Evolutionary conservation across 2,329 filamentous ascomycete species (phyloP).

Genomic region (Sporothrix euskadiensis): DNA sequence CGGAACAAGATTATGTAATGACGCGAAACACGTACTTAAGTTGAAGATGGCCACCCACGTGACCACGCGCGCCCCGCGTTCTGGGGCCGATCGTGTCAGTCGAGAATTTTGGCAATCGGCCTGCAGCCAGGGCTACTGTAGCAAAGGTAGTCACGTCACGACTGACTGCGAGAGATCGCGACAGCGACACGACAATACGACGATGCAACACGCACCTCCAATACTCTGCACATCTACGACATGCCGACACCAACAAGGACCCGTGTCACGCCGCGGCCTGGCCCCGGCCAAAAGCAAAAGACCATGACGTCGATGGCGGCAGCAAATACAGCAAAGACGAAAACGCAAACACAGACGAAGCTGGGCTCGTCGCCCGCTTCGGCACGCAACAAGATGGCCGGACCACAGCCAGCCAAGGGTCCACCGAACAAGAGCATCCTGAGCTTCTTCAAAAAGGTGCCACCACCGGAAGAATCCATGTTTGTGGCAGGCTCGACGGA

Average conservation of each 20-base stretch:
- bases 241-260: slow-evolving; percentile 25
- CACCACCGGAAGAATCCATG: slow-evolving; percentile 59
- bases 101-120: slow-evolving; percentile 6
- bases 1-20: neutral
- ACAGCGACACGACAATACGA: neutral
- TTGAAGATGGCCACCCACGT: neutral
- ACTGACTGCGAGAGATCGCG: neutral
- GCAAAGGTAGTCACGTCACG: neutral
- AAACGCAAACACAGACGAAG: neutral
- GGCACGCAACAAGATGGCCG: slow-evolving; percentile 26
- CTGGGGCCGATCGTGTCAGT: neutral
- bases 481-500: slow-evolving; percentile 45
- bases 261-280: slow-evolving; percentile 18
- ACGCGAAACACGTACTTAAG: neutral
- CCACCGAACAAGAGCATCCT: slow-evolving; percentile 64
- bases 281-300: slow-evolving; percentile 13
- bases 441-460: slow-evolving; percentile 72
- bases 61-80: slow-evolving; percentile 20
- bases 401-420: slow-evolving; percentile 1
- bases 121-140: neutral
- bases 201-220: neutral
- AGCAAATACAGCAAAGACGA: slow-evolving; percentile 20
- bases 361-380: neutral
- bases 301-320: slow-evolving; percentile 24
- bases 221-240: neutral